Evolutionary conservation across 768 basidiomycete species (phyloP).

Genomic region (Mycena sanguinolenta): DNA sequence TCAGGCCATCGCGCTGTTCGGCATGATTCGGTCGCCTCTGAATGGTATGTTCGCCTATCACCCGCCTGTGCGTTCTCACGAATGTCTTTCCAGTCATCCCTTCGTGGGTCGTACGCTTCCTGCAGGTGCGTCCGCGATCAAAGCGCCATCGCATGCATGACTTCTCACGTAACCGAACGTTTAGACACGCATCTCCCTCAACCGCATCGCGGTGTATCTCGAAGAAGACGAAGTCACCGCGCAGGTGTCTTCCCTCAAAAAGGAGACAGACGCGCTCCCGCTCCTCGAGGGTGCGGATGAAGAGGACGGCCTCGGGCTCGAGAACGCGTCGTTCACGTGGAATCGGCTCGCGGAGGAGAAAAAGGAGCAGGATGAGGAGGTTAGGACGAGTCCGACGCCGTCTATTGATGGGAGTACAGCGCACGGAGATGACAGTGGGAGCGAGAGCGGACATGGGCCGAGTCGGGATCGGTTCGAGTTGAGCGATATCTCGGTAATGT

Average conservation of each 20-base stretch:
- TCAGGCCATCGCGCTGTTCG: conserved; percentile 84
- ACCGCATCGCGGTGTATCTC: conserved; percentile 79
- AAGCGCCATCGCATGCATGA: too few relatives aligned
- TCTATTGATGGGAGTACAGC: background rate
- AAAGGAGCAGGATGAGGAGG: background rate
- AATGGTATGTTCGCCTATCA: conserved; percentile 19
- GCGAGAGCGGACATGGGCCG: conserved; percentile 35
- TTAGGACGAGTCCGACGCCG: background rate
- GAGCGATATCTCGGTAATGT: conserved; percentile 72
- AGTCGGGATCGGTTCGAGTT: conserved; percentile 79
- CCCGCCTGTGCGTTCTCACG: background rate
- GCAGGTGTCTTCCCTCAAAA: conserved; percentile 71
- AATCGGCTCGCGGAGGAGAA: conserved; percentile 55
- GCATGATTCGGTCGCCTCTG: conserved; percentile 73
- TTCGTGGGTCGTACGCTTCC: conserved; percentile 80
- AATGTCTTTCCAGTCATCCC: conserved; percentile 66
- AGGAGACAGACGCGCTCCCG: conserved; percentile 39
- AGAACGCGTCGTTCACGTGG: conserved; percentile 74
- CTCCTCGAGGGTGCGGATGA: conserved; percentile 44
- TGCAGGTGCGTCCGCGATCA: conserved; percentile 58
- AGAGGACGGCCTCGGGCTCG: conserved; percentile 65
- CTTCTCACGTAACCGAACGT: background rate
- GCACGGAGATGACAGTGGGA: background rate
- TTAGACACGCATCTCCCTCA: conserved; percentile 72
- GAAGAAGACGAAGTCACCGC: conserved; percentile 76